These are phyloP conservation scores for Avena atlantica DNA, from an alignment of 176 grass and related monocot species.

Conservation along the genomic window DNA sequence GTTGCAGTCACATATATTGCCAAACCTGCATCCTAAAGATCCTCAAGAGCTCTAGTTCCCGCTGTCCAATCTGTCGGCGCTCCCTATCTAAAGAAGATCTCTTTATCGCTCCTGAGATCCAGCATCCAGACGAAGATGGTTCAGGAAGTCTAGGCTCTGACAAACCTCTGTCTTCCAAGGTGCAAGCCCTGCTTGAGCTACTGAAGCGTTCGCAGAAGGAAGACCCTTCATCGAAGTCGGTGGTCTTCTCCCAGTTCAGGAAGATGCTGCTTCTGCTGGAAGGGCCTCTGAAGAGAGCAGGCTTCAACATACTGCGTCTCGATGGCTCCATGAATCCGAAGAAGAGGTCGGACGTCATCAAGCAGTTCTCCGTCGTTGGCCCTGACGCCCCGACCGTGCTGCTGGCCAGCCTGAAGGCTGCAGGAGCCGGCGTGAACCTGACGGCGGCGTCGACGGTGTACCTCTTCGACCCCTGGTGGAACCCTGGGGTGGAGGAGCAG, in stretches of 20 bases:
- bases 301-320: constrained; percentile 63
- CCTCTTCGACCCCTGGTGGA: constrained; percentile 96
- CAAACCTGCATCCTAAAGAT: constrained; percentile 79
- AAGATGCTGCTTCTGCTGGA: constrained; percentile 89
- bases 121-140: constrained; percentile 60
- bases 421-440: constrained; percentile 78
- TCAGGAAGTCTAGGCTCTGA: constrained; percentile 33
- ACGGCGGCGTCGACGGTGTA: constrained; percentile 86
- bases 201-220: constrained; percentile 54
- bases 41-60: constrained; percentile 69
- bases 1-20: constrained; percentile 90
- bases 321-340: constrained; percentile 80
- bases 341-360: constrained; percentile 73
- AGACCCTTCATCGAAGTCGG: constrained; percentile 73
- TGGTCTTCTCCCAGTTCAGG: constrained; percentile 93
- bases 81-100: constrained; percentile 80
- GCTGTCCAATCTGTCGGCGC: constrained; percentile 88
- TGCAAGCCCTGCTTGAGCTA: constrained; percentile 70
- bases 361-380: constrained; percentile 47
- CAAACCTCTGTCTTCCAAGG: constrained; percentile 78
- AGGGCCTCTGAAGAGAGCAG: constrained; percentile 67
- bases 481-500: constrained; percentile 88
- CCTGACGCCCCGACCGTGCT: constrained; percentile 69
- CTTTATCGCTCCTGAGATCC: constrained; percentile 69
- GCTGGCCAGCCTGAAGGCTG: constrained; percentile 83